Evolutionary conservation across 768 basidiomycete genomes (phyloP).

Genomic region (Astraeus odoratus): DNA sequence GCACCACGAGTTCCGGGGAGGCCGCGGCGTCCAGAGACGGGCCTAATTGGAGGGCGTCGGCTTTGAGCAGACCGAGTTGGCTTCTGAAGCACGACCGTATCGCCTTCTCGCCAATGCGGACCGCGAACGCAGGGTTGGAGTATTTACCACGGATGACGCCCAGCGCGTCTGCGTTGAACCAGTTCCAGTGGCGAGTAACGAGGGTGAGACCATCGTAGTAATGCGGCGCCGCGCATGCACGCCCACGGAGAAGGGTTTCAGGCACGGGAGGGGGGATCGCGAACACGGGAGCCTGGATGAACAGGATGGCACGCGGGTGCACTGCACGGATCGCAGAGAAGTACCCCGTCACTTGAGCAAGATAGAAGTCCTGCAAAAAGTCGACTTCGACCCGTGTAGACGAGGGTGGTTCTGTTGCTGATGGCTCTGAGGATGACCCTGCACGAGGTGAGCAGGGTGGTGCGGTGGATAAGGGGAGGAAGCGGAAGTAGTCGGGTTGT

Average conservation of each 20-base stretch:
- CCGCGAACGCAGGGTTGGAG: constrained; percentile 55
- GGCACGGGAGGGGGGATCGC: constrained; percentile 61
- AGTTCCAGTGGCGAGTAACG: constrained; percentile 88
- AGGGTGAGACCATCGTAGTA: constrained; percentile 96
- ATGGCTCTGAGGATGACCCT: neutral
- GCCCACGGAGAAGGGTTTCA: constrained; percentile 53
- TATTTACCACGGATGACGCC: constrained; percentile 88
- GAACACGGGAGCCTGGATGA: constrained; percentile 90
- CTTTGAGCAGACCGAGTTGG: constrained; percentile 74
- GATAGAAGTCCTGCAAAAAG: constrained; percentile 78
- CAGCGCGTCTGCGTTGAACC: constrained; percentile 93
- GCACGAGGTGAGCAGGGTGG: neutral
- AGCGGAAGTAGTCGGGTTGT: constrained; percentile 70
- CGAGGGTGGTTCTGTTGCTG: no score
- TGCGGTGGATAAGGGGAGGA: constrained; percentile 12
- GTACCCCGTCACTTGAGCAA: constrained; percentile 58
- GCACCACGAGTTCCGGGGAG: no score
- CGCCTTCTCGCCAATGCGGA: constrained; percentile 74
- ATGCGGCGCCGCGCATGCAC: constrained; percentile 70
- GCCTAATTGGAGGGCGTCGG: constrained; percentile 62
- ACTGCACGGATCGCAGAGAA: constrained; percentile 49
- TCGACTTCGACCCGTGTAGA: constrained; percentile 44
- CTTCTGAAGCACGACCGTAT: constrained; percentile 78
- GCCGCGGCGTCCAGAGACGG: constrained; percentile 7
- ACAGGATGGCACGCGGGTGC: constrained; percentile 82